Evolutionary conservation across 2,329 filamentous ascomycete genomes (phyloP).

Genomic region (Juglanconis juglandina): DNA sequence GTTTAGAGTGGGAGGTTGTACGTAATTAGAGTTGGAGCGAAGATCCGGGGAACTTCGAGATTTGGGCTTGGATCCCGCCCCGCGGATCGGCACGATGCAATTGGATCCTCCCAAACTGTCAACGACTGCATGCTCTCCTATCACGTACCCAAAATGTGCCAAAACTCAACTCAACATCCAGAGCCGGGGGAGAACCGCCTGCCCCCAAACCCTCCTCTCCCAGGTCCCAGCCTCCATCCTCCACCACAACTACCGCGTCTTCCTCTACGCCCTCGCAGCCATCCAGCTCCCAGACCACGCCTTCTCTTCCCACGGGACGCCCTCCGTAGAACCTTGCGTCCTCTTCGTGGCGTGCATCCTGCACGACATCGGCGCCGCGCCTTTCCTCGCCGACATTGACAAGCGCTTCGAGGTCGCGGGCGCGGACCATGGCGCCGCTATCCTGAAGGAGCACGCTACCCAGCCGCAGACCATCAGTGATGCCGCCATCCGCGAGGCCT

Average conservation of each 20-base stretch:
- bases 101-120: neutral
- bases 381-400: conserved; percentile 25
- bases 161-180: neutral
- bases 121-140: no score
- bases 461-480: conserved; percentile 15
- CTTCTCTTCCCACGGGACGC: neutral
- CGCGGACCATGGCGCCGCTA: conserved; percentile 26
- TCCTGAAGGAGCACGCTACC: conserved; percentile 25
- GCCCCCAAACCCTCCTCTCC: conserved; percentile 5
- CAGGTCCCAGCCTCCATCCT: conserved; percentile 23
- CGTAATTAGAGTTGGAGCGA: neutral
- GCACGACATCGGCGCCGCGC: conserved; percentile 34
- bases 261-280: conserved; percentile 22
- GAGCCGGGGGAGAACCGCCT: neutral
- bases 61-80: neutral
- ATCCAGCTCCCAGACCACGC: neutral
- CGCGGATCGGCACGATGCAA: neutral
- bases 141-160: neutral
- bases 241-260: conserved; percentile 26
- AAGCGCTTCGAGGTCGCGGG: conserved; percentile 34
- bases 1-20: neutral
- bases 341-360: conserved; percentile 34
- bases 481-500: conserved; percentile 27
- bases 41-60: neutral
- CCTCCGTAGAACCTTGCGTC: conserved; percentile 15